A percentile compares a stretch with the other conserved stretches of the same genome.
These are phyloP conservation scores for Candida sanyaensis DNA, from an alignment of 1,139 yeast species.

Conservation along the genomic window DNA sequence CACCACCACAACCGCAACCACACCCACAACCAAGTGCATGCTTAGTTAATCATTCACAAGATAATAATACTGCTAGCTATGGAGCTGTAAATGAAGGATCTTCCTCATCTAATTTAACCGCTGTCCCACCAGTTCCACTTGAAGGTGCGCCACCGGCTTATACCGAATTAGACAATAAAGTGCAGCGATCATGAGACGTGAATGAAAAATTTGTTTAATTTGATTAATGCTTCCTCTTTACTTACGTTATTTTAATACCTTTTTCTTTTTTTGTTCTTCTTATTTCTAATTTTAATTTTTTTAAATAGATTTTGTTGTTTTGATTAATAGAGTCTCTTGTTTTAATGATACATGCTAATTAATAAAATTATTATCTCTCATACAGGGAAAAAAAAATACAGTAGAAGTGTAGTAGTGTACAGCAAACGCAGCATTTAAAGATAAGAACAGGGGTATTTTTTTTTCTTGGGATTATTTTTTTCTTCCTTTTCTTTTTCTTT, in stretches of 20 bases:
- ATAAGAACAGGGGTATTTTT: not conserved
- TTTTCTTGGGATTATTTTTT: not conserved
- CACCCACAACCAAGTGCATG: slow-evolving; percentile 12
- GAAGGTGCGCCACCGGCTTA: slow-evolving; percentile 36
- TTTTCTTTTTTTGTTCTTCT: not conserved
- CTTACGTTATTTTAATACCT: not conserved
- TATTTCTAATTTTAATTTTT: not conserved
- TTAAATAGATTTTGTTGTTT: too few species aligned
- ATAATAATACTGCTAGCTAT: slow-evolving; percentile 18
- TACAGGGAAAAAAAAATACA: not conserved
- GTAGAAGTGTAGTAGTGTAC: not conserved
- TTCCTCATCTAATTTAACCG: slow-evolving; percentile 9
- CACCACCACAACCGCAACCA: not conserved
- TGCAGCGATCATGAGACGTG: slow-evolving; percentile 9
- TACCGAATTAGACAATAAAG: slow-evolving; percentile 28
- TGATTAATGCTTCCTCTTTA: not conserved
- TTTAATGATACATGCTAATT: not conserved
- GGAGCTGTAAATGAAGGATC: slow-evolving; percentile 29
- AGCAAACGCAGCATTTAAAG: not conserved
- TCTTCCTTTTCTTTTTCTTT: too few species aligned
- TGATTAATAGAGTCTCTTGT: not conserved
- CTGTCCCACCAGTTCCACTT: slow-evolving; percentile 1
- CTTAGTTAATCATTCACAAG: slow-evolving; percentile 9
- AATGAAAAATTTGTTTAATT: not conserved
- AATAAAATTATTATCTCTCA: not conserved